Conservation (phyloP, 176 grass and related monocot genomes). For the Areca catechu region DNA sequence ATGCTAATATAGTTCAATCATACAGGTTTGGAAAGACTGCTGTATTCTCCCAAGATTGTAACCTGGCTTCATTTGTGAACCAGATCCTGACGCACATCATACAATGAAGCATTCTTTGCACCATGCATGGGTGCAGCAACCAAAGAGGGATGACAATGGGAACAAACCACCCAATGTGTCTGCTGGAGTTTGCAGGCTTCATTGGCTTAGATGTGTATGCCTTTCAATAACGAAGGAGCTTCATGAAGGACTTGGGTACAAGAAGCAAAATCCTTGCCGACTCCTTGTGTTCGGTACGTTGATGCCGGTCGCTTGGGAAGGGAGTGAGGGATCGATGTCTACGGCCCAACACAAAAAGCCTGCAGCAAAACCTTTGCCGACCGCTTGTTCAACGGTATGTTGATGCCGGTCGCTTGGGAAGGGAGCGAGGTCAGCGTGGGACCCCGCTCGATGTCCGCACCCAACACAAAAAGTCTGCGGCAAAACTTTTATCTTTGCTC, state of each 20-base stretch:
- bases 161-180: slow-evolving; percentile 89
- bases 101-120: slow-evolving; percentile 75
- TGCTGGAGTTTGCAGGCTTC: slow-evolving; percentile 80
- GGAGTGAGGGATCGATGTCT: slow-evolving; percentile 63
- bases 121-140: slow-evolving; percentile 71
- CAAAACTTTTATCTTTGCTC: too few relatives aligned
- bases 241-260: slow-evolving; percentile 69
- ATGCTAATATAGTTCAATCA: slow-evolving; percentile 10
- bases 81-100: slow-evolving; percentile 91
- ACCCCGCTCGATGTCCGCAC: too few relatives aligned
- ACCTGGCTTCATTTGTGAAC: slow-evolving; percentile 91
- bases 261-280: slow-evolving; percentile 78
- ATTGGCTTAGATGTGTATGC: slow-evolving; percentile 70
- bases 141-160: slow-evolving; percentile 95
- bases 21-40: slow-evolving; percentile 68
- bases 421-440: too few relatives aligned
- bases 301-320: slow-evolving; percentile 82
- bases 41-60: slow-evolving; percentile 73
- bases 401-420: too few relatives aligned
- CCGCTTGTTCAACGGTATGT: too few relatives aligned
- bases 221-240: slow-evolving; percentile 82
- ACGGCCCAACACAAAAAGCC: slow-evolving; percentile 40
- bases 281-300: slow-evolving; percentile 81
- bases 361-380: slow-evolving; percentile 31
- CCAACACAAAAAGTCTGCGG: too few relatives aligned